Percentiles rank a stretch among this genome's conserved stretches.
Evolutionary conservation across 257 asterid species (phyloP).

Genomic region (Apocynum venetum): DNA sequence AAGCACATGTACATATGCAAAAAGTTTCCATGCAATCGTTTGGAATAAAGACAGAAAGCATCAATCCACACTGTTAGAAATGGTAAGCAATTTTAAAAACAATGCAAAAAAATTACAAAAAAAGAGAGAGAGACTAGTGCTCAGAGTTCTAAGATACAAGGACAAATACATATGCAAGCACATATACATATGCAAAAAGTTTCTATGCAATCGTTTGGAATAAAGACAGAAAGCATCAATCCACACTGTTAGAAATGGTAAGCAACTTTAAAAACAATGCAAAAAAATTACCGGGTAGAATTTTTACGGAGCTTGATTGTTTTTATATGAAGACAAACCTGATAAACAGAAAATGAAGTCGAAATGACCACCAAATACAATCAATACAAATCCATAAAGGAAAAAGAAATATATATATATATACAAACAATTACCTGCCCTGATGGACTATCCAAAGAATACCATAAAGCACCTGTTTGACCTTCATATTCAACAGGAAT

Average conservation of each 20-base stretch:
- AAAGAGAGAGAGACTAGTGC: background rate
- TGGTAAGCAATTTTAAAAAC: background rate
- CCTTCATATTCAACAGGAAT: slow-evolving; percentile 66
- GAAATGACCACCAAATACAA: background rate
- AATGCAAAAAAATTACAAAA: slow-evolving; percentile 25
- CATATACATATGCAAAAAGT: background rate
- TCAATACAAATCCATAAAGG: background rate
- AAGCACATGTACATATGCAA: background rate
- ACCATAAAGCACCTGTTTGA: slow-evolving; percentile 78
- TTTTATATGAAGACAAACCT: slow-evolving; percentile 86
- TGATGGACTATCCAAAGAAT: slow-evolving; percentile 67
- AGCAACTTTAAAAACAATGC: background rate
- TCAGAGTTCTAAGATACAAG: background rate
- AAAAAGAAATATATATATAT: slow-evolving; percentile 1
- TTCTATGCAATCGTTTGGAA: slow-evolving; percentile 1
- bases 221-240: background rate
- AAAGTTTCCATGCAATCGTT: background rate
- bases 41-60: slow-evolving; percentile 10
- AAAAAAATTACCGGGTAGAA: slow-evolving; percentile 48
- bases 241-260: too few species aligned
- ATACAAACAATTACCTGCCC: slow-evolving; percentile 61
- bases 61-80: too few species aligned
- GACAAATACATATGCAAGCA: background rate
- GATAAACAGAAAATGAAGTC: slow-evolving; percentile 24
- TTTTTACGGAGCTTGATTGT: slow-evolving; percentile 47